phyloP scores from a whole-genome alignment of 768 basidiomycete genomes.

The Mycena latifolia region DNA sequence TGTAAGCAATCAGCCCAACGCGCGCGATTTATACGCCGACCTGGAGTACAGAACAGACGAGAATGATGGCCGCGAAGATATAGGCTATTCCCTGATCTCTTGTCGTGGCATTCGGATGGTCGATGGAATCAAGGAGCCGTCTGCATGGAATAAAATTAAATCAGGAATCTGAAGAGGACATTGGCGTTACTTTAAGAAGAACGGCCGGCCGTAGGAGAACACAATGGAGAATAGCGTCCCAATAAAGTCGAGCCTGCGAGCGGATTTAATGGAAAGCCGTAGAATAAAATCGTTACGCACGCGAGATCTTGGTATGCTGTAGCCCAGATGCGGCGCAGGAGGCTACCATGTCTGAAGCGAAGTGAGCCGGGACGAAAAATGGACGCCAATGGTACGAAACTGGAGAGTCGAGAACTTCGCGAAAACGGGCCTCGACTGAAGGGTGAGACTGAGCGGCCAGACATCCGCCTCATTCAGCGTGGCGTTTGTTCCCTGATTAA shows the following conservation, averaged over 20 bases:
- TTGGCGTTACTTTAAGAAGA: not conserved
- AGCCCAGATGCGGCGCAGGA: not conserved
- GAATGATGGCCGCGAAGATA: not conserved
- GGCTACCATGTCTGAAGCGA: not conserved
- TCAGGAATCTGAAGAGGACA: not conserved
- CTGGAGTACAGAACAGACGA: not conserved
- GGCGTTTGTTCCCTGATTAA: no score
- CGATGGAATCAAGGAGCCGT: not conserved
- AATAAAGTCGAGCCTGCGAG: not conserved
- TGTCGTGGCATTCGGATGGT: not conserved
- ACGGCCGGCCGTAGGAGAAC: not conserved
- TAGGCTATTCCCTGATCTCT: not conserved
- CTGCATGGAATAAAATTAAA: not conserved
- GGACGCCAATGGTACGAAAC: not conserved
- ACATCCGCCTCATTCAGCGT: no score
- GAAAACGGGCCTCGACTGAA: not conserved
- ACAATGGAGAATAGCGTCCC: not conserved
- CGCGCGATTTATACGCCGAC: not conserved
- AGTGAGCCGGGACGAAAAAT: not conserved
- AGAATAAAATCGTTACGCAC: not conserved
- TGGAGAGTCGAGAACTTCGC: not conserved
- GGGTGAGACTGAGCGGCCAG: not conserved
- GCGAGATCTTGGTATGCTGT: not conserved
- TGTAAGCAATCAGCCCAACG: no score
- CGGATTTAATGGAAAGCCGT: not conserved